A percentile compares a stretch with the other conserved stretches of the same genome.
Evolutionary conservation across 768 basidiomycete genomes (phyloP).

Genomic region (Tephrocybe sp.): DNA sequence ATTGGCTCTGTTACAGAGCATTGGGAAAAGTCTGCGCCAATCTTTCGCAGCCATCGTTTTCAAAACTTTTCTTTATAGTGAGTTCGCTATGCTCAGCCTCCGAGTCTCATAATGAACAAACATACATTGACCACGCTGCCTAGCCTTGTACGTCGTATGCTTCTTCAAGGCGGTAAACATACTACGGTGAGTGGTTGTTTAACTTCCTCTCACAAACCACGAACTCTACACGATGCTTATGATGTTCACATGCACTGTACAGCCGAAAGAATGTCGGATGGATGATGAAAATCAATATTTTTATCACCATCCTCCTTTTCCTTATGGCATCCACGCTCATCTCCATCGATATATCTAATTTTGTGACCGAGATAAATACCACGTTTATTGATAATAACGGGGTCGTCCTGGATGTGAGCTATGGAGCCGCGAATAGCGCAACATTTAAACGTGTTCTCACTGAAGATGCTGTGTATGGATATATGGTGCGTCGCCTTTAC

Average conservation of each 20-base stretch:
- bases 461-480: conserved; percentile 6
- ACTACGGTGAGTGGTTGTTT: background rate
- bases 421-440: background rate
- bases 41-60: conserved; percentile 9
- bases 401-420: background rate
- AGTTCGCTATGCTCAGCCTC: background rate
- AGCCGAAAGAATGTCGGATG: conserved; percentile 2
- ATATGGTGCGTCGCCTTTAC: background rate
- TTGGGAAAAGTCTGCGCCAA: conserved; percentile 3
- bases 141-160: conserved; percentile 4
- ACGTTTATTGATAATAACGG: conserved; percentile 5
- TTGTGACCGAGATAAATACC: conserved; percentile 1
- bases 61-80: conserved; percentile 8
- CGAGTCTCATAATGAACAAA: background rate
- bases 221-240: no score
- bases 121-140: background rate
- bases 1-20: background rate
- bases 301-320: conserved; percentile 5
- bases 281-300: conserved; percentile 7
- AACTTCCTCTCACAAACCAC: background rate
- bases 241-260: background rate
- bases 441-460: conserved; percentile 6
- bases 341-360: conserved; percentile 6
- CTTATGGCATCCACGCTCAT: conserved; percentile 4
- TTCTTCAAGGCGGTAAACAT: conserved; percentile 5